Conservation (phyloP, 2,329 filamentous ascomycete species). For the Paecilomyces sp. region DNA sequence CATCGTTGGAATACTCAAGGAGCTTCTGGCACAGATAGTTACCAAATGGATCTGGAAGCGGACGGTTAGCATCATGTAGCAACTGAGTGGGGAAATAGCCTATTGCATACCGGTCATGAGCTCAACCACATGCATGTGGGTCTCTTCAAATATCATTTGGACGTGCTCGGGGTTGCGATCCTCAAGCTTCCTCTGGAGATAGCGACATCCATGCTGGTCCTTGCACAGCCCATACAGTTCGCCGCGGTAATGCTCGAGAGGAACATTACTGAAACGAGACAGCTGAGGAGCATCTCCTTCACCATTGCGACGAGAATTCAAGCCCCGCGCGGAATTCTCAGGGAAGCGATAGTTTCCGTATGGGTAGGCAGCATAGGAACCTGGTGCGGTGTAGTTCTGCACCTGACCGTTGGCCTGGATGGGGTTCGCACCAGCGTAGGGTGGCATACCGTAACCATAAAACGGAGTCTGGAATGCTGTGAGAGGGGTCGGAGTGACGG, state of each 20-base stretch:
- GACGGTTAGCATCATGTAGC: slow-evolving; percentile 13
- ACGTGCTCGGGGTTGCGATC: slow-evolving; percentile 76
- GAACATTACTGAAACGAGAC: slow-evolving; percentile 75
- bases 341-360: slow-evolving; percentile 53
- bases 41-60: slow-evolving; percentile 71
- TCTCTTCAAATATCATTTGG: slow-evolving; percentile 91
- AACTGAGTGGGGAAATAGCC: not conserved
- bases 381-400: slow-evolving; percentile 46
- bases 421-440: slow-evolving; percentile 46
- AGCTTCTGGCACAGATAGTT: slow-evolving; percentile 99
- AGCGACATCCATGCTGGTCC: slow-evolving; percentile 95
- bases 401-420: slow-evolving; percentile 28
- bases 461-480: slow-evolving; percentile 32
- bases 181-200: slow-evolving; percentile 94
- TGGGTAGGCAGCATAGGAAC: slow-evolving; percentile 46
- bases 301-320: slow-evolving; percentile 58
- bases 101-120: slow-evolving; percentile 71
- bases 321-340: slow-evolving; percentile 69
- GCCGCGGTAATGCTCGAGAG: slow-evolving; percentile 71
- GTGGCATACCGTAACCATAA: slow-evolving; percentile 45
- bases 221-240: slow-evolving; percentile 90
- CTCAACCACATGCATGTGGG: slow-evolving; percentile 87
- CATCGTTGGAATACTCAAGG: slow-evolving; percentile 88
- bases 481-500: slow-evolving; percentile 23
- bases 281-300: slow-evolving; percentile 49